Evolutionary conservation across 202 grass and related monocot species (phyloP).

Genomic region (Musa balbisiana): DNA sequence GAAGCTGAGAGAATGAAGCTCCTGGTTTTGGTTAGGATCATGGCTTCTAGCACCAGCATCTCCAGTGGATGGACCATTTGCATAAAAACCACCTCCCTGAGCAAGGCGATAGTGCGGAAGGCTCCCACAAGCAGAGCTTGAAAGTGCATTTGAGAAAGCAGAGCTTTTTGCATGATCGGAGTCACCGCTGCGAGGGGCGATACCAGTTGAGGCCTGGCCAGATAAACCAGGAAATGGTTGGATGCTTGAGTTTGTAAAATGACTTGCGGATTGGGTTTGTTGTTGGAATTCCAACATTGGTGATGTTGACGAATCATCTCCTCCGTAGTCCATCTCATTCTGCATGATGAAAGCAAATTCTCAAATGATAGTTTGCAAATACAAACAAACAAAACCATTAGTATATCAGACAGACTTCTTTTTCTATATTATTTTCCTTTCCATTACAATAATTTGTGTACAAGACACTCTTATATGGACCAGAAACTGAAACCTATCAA

Average conservation of each 20-base stretch:
- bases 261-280: constrained; percentile 14
- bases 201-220: constrained; percentile 24
- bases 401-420: too few relatives aligned
- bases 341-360: constrained; percentile 3
- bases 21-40: constrained; percentile 19
- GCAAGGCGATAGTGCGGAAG: constrained; percentile 12
- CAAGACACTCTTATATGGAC: too few relatives aligned
- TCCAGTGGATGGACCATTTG: neutral
- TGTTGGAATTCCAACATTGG: constrained; percentile 15
- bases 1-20: neutral
- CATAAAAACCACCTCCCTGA: constrained; percentile 22
- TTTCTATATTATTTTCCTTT: too few relatives aligned
- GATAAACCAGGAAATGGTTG: constrained; percentile 27
- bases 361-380: too few relatives aligned
- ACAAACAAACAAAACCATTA: too few relatives aligned
- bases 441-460: too few relatives aligned
- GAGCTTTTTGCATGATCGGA: constrained; percentile 29
- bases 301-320: constrained; percentile 23
- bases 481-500: too few relatives aligned
- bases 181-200: constrained; percentile 20
- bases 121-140: constrained; percentile 14
- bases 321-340: constrained; percentile 43
- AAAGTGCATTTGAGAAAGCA: constrained; percentile 27
- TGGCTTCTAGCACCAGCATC: constrained; percentile 14
- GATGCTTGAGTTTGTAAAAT: constrained; percentile 16